Conservation (phyloP, 1,284 basidiomycete species). For the Cystobasidium pallidum region DNA sequence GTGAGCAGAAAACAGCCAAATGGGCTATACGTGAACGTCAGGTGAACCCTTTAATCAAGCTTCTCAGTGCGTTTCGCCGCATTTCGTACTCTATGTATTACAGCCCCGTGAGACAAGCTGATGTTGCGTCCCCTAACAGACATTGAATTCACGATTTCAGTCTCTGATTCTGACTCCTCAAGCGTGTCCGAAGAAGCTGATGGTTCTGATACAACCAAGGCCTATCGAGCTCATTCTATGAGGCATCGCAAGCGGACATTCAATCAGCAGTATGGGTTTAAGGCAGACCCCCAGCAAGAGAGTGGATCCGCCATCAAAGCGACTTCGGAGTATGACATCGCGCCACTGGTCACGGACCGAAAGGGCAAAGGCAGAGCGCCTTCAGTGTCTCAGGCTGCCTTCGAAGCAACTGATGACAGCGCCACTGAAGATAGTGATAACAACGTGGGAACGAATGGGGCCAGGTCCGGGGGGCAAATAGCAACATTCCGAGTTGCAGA, state of each 20-base stretch:
- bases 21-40: conserved; percentile 38
- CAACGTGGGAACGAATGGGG: neutral
- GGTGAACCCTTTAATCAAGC: conserved; percentile 23
- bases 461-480: conserved; percentile 15
- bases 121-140: neutral
- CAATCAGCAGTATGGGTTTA: conserved; percentile 1
- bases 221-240: neutral
- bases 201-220: conserved; percentile 18
- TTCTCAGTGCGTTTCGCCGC: conserved; percentile 15
- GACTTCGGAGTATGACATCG: neutral
- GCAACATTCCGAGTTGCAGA: conserved; percentile 30
- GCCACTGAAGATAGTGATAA: conserved; percentile 8
- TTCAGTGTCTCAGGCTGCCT: neutral
- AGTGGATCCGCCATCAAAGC: conserved; percentile 28
- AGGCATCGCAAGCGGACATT: neutral
- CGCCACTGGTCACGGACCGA: neutral
- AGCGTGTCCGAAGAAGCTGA: conserved; percentile 17
- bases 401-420: neutral
- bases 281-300: neutral
- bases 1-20: conserved; percentile 36
- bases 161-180: conserved; percentile 23
- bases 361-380: neutral
- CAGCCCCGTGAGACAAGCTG: no score
- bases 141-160: conserved; percentile 27
- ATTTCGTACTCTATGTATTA: no score